A percentile compares a stretch with the other conserved stretches of the same genome.
These are phyloP conservation scores for Neurospora sp. DNA, from an alignment of 495 filamentous ascomycete genomes.

Conservation along the genomic window DNA sequence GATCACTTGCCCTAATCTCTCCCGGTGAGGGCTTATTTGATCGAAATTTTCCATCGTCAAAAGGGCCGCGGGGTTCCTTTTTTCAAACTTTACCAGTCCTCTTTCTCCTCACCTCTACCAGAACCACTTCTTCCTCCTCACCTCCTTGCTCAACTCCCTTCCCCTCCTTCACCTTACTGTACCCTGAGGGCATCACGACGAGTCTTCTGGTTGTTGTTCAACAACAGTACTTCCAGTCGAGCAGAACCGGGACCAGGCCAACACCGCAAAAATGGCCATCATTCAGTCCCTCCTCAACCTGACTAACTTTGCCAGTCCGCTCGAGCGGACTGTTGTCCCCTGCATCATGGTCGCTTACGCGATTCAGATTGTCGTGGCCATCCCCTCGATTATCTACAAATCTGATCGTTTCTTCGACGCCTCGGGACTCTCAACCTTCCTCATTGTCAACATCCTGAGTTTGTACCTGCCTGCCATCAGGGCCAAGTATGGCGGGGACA, in stretches of 20 bases:
- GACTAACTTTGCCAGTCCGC: slow-evolving; percentile 47
- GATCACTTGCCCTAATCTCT: not conserved
- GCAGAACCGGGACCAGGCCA: not conserved
- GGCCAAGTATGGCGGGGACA: slow-evolving; percentile 10
- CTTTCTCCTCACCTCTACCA: not conserved
- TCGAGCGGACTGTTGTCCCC: slow-evolving; percentile 50
- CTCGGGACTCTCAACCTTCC: slow-evolving; percentile 51
- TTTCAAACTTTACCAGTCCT: not conserved
- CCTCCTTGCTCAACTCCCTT: not conserved
- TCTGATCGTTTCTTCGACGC: slow-evolving; percentile 56
- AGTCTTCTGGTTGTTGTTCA: not conserved
- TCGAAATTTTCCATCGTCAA: not conserved
- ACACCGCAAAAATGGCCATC: slow-evolving; percentile 31
- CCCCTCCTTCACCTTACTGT: not conserved
- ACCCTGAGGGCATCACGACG: not conserved
- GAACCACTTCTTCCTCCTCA: not conserved
- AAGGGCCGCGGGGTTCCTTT: not conserved
- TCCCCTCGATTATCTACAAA: slow-evolving; percentile 47
- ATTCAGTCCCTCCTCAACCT: slow-evolving; percentile 40
- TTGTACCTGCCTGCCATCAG: slow-evolving; percentile 51
- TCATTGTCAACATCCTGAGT: slow-evolving; percentile 44
- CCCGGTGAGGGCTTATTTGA: not conserved
- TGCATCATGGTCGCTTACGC: slow-evolving; percentile 45
- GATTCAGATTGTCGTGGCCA: slow-evolving; percentile 43
- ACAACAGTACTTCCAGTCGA: not conserved